A percentile compares a stretch with the other conserved stretches of the same genome.
phyloP scores from a whole-genome alignment of 805 yeast species.

The Candida insectorum region DNA sequence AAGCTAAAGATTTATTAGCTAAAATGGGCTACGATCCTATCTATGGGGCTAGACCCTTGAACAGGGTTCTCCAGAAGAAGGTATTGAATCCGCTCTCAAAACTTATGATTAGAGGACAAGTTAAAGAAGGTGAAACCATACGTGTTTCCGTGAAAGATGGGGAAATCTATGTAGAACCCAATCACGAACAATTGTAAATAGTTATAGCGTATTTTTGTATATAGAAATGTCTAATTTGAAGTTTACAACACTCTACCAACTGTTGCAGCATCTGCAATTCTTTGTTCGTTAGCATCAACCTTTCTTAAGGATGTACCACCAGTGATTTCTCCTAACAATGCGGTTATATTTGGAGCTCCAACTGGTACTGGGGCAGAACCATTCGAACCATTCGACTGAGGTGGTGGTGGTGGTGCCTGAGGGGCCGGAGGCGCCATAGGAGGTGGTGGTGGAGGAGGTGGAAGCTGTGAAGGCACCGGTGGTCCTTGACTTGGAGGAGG shows the following conservation, averaged over 20 bases:
- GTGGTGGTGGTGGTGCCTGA: slow-evolving; percentile 18
- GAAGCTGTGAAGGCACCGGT: slow-evolving; percentile 16
- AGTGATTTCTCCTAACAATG: slow-evolving; percentile 55
- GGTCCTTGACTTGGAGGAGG: slow-evolving; percentile 16
- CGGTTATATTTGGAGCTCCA: slow-evolving; percentile 36
- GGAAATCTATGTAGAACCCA: slow-evolving; percentile 27
- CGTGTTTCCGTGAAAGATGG: slow-evolving; percentile 22
- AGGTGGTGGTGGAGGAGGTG: slow-evolving; percentile 25
- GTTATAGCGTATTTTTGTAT: no score
- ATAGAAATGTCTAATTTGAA: no score
- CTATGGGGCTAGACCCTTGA: slow-evolving; percentile 96
- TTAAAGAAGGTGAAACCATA: slow-evolving; percentile 41
- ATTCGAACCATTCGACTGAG: no score
- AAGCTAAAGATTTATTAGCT: slow-evolving; percentile 75
- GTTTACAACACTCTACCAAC: slow-evolving; percentile 48
- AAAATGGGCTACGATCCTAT: slow-evolving; percentile 85
- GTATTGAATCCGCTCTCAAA: slow-evolving; percentile 88
- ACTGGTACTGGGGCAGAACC: slow-evolving; percentile 17
- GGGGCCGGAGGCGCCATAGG: slow-evolving; percentile 27
- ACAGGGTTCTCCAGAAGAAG: slow-evolving; percentile 79
- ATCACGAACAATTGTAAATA: slow-evolving; percentile 18
- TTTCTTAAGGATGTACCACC: slow-evolving; percentile 50
- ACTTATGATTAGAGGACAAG: slow-evolving; percentile 73
- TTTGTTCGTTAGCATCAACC: slow-evolving; percentile 48
- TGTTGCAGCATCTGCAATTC: slow-evolving; percentile 41